Evolutionary conservation across 148 eudicot species (phyloP).

Genomic region (Beta vulgaris): DNA sequence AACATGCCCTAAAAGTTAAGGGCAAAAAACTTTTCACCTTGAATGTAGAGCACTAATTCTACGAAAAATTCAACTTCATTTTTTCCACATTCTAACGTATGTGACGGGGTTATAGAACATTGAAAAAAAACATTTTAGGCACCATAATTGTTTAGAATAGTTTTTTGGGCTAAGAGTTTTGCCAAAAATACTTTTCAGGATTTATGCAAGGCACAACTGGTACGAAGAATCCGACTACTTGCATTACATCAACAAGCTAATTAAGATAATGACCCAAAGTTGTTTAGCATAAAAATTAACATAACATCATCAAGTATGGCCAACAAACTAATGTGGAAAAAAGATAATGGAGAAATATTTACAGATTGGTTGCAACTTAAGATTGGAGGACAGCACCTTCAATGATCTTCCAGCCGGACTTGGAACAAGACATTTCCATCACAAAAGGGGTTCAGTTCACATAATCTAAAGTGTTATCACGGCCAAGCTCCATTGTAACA

Average conservation of each 20-base stretch:
- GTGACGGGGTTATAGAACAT: too few species aligned
- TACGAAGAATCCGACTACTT: not conserved
- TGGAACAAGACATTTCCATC: constrained; percentile 63
- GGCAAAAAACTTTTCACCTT: too few species aligned
- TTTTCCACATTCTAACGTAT: too few species aligned
- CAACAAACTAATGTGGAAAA: not conserved
- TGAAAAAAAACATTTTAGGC: too few species aligned
- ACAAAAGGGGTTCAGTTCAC: constrained; percentile 44
- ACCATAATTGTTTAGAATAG: too few species aligned
- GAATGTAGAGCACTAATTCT: too few species aligned
- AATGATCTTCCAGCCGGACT: constrained; percentile 83
- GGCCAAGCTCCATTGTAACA: constrained; percentile 28
- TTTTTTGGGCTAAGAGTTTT: too few species aligned
- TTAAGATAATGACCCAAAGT: not conserved
- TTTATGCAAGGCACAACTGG: too few species aligned
- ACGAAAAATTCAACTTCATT: too few species aligned
- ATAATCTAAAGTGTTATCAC: constrained; percentile 26
- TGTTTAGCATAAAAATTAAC: not conserved
- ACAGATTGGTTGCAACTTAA: constrained; percentile 28
- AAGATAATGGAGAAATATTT: constrained; percentile 18
- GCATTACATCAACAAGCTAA: not conserved
- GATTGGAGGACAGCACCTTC: constrained; percentile 95
- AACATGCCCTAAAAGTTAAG: too few species aligned
- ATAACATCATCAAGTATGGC: constrained; percentile 2
- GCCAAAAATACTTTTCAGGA: too few species aligned